Conservation (phyloP, 805 yeast genomes). For the Candida oleophila region DNA sequence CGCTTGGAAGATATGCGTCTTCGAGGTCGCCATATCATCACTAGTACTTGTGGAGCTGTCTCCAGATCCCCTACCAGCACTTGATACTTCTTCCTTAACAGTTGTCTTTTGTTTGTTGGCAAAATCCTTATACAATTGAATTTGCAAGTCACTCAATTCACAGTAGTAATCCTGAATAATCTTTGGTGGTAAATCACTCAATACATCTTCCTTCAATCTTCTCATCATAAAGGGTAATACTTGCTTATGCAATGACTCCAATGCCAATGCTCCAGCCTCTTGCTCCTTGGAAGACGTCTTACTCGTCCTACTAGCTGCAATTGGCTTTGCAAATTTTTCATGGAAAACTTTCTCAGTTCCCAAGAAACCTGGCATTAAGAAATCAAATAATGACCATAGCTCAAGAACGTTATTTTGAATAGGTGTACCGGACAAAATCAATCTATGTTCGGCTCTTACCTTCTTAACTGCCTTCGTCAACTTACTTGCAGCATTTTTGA, state of each 20-base stretch:
- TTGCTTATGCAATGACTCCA: slow-evolving; percentile 94
- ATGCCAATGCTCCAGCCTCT: slow-evolving; percentile 93
- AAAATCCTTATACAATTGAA: slow-evolving; percentile 83
- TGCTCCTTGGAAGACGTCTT: slow-evolving; percentile 91
- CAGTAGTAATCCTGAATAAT: slow-evolving; percentile 98
- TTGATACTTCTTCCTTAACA: slow-evolving; percentile 63
- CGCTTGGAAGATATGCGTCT: slow-evolving; percentile 96
- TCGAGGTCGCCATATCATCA: slow-evolving; percentile 48
- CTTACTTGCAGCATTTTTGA: slow-evolving; percentile 87
- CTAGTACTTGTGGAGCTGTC: slow-evolving; percentile 16
- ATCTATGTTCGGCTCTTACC: slow-evolving; percentile 81
- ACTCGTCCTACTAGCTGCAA: slow-evolving; percentile 87
- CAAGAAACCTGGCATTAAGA: slow-evolving; percentile 96
- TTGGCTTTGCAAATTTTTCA: slow-evolving; percentile 96
- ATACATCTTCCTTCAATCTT: slow-evolving; percentile 92
- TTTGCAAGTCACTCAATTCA: slow-evolving; percentile 88
- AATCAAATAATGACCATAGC: slow-evolving; percentile 96
- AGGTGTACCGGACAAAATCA: slow-evolving; percentile 94
- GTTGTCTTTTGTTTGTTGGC: slow-evolving; percentile 77
- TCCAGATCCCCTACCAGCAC: slow-evolving; percentile 14
- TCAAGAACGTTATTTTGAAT: slow-evolving; percentile 96
- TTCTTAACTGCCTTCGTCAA: slow-evolving; percentile 84
- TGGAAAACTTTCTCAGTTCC: slow-evolving; percentile 94
- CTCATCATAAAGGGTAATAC: slow-evolving; percentile 95
- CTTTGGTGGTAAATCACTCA: slow-evolving; percentile 95